Percentiles rank a stretch among this genome's conserved stretches.
These are phyloP conservation scores for Inga oerstediana DNA, from an alignment of 306 rosid species.

Conservation along the genomic window DNA sequence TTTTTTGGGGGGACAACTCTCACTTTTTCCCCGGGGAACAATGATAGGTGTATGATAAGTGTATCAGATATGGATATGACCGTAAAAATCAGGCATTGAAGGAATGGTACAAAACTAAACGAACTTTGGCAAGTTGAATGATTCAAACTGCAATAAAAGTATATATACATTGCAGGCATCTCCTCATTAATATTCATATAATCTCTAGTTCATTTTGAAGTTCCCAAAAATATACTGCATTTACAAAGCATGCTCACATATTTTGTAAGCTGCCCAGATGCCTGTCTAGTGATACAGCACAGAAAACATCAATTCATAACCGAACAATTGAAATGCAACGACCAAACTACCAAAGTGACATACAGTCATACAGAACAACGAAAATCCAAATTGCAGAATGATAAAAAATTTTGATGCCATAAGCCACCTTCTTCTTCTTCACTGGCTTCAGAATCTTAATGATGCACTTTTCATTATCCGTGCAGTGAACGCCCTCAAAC, in stretches of 20 bases:
- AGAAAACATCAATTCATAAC: constrained; percentile 6
- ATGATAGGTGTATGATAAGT: neutral
- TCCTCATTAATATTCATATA: neutral
- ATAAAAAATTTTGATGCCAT: constrained; percentile 1
- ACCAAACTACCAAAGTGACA: neutral
- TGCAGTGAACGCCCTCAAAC: constrained; percentile 88
- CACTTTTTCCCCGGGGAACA: neutral
- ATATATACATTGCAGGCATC: constrained; percentile 10
- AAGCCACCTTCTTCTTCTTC: constrained; percentile 85
- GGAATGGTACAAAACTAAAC: neutral
- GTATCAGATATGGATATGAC: neutral
- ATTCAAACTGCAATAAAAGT: constrained; percentile 1
- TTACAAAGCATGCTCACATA: constrained; percentile 5
- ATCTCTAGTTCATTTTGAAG: constrained; percentile 26
- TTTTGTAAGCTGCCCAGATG: neutral
- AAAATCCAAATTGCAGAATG: neutral
- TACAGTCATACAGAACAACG: neutral
- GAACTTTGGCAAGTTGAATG: constrained; percentile 2
- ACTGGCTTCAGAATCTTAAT: constrained; percentile 94
- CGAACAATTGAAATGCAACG: constrained; percentile 7
- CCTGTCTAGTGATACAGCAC: neutral
- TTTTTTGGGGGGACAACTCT: neutral
- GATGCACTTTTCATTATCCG: constrained; percentile 78
- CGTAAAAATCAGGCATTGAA: neutral
- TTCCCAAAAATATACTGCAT: neutral